A percentile compares a stretch with the other conserved stretches of the same genome.
These are phyloP conservation scores for Moesziomyces aphidis DNA, from an alignment of 1,284 basidiomycete species.

Conservation along the genomic window DNA sequence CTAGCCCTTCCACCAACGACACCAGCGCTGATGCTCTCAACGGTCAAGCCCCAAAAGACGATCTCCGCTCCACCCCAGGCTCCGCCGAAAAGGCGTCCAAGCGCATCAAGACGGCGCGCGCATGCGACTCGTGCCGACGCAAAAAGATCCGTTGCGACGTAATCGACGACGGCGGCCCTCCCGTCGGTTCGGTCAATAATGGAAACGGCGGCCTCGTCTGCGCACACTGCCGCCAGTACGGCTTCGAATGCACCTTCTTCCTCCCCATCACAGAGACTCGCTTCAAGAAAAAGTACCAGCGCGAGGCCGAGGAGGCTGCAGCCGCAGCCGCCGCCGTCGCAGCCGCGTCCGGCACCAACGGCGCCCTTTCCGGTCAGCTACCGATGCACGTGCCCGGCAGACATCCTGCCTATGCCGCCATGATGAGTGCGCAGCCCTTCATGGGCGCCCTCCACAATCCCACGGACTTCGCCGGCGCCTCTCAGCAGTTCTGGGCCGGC, in stretches of 20 bases:
- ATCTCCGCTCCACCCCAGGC: constrained; percentile 13
- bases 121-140: constrained; percentile 89
- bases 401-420: constrained; percentile 26
- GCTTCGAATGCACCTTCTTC: constrained; percentile 75
- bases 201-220: constrained; percentile 56
- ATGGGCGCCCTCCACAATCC: constrained; percentile 43
- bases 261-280: constrained; percentile 97
- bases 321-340: constrained; percentile 60
- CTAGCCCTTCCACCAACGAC: constrained; percentile 29
- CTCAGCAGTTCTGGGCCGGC: constrained; percentile 27
- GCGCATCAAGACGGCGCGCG: constrained; percentile 87
- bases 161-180: constrained; percentile 62
- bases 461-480: constrained; percentile 15
- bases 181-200: constrained; percentile 49
- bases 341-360: constrained; percentile 28
- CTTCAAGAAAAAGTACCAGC: constrained; percentile 90
- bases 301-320: constrained; percentile 75
- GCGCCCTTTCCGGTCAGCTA: constrained; percentile 6
- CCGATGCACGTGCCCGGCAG: constrained; percentile 12
- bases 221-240: constrained; percentile 57
- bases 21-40: constrained; percentile 10
- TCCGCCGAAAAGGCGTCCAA: constrained; percentile 70
- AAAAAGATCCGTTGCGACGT: constrained; percentile 83
- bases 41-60: constrained; percentile 15
- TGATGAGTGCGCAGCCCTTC: constrained; percentile 27